A percentile compares a stretch with the other conserved stretches of the same genome.
Conservation (phyloP, 2,329 filamentous ascomycete species). For the Trichoderma gracile region DNA sequence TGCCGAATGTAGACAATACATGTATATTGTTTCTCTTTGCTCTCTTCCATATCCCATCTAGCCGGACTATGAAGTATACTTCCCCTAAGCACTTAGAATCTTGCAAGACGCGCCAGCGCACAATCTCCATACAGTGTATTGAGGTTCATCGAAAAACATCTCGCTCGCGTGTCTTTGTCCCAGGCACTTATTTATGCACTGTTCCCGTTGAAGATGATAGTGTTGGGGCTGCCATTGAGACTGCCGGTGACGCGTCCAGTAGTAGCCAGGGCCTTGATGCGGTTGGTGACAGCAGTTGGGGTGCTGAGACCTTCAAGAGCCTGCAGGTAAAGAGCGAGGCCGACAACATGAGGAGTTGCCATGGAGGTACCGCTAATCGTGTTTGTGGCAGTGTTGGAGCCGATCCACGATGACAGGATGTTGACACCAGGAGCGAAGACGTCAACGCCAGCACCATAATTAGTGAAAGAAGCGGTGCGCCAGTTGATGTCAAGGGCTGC, state of each 20-base stretch:
- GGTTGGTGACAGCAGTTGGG: conserved; percentile 46
- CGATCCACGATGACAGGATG: conserved; percentile 47
- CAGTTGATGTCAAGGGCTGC: conserved; percentile 46
- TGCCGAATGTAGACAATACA: no score
- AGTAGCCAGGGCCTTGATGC: conserved; percentile 46
- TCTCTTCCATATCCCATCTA: no score
- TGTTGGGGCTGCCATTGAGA: conserved; percentile 46
- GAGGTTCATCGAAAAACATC: no score
- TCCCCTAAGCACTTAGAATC: no score
- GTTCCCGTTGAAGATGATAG: conserved; percentile 50
- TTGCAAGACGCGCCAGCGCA: no score
- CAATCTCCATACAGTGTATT: no score
- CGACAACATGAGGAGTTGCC: conserved; percentile 45
- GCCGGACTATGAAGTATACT: no score
- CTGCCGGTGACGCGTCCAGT: conserved; percentile 41
- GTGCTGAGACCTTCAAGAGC: conserved; percentile 44
- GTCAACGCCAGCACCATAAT: conserved; percentile 47
- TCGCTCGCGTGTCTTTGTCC: background rate
- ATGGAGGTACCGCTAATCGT: conserved; percentile 48
- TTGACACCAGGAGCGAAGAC: conserved; percentile 46
- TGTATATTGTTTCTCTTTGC: no score
- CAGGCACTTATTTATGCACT: conserved; percentile 26
- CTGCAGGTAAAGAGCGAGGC: conserved; percentile 47
- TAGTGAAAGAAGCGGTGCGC: conserved; percentile 48
- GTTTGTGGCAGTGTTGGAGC: conserved; percentile 36